Evolutionary conservation across 2,329 filamentous ascomycete genomes (phyloP).

Genomic region (Emergomyces pasteurianus): DNA sequence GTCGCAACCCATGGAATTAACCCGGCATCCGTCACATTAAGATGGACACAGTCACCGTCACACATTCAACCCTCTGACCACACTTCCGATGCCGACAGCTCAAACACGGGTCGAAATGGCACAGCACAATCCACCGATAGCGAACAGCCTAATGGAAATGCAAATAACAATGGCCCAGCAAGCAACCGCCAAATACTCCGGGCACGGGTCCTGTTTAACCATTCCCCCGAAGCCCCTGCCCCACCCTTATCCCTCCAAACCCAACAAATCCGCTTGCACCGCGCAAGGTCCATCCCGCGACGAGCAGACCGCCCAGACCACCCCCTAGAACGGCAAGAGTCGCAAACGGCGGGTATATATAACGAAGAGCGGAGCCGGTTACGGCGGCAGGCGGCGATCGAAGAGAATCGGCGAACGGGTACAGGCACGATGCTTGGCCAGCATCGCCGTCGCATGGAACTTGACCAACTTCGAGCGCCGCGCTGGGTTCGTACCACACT

Average conservation of each 20-base stretch:
- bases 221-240: background rate
- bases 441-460: constrained; percentile 23
- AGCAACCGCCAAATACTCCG: background rate
- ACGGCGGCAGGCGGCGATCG: constrained; percentile 25
- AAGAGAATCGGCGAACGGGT: constrained; percentile 20
- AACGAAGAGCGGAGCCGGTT: constrained; percentile 29
- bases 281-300: constrained; percentile 25
- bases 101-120: constrained; percentile 15
- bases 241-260: constrained; percentile 2
- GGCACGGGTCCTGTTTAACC: constrained; percentile 5
- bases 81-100: constrained; percentile 12
- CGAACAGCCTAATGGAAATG: constrained; percentile 3
- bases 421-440: constrained; percentile 21
- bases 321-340: constrained; percentile 15
- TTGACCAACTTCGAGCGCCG: constrained; percentile 25
- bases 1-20: constrained; percentile 15
- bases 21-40: constrained; percentile 24
- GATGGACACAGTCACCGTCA: constrained; percentile 30
- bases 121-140: constrained; percentile 1
- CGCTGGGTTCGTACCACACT: constrained; percentile 28
- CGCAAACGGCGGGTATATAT: constrained; percentile 27
- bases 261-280: constrained; percentile 19
- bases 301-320: constrained; percentile 19
- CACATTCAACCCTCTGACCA: constrained; percentile 24
- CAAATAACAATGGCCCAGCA: background rate